These are phyloP conservation scores for Entomophthora muscae DNA, from an alignment of 371 early-diverging fungal genomes.

Conservation along the genomic window DNA sequence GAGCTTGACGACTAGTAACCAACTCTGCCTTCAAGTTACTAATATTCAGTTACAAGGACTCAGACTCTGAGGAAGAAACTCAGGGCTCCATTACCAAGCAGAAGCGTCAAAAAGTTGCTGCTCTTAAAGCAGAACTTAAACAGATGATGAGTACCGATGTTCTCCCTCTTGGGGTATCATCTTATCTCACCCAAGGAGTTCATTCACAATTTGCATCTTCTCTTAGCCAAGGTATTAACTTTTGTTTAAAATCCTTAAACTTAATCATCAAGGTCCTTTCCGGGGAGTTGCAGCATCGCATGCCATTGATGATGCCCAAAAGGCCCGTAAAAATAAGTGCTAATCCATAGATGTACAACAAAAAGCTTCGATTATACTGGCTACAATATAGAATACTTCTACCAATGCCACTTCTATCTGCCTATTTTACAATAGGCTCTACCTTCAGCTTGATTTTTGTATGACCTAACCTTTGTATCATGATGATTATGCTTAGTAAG, in stretches of 20 bases:
- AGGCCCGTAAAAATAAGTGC: neutral
- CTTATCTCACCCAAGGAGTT: neutral
- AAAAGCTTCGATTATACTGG: too few species aligned
- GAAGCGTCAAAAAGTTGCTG: neutral
- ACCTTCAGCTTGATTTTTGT: too few species aligned
- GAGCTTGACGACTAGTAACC: constrained; percentile 37
- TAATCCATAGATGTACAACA: neutral
- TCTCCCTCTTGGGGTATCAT: neutral
- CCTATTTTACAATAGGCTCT: too few species aligned
- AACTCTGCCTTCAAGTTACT: neutral
- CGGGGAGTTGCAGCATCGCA: neutral
- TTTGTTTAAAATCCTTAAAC: neutral
- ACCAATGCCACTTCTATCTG: too few species aligned
- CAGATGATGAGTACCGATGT: neutral
- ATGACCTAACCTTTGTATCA: too few species aligned
- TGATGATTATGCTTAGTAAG: too few species aligned
- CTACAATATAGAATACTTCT: too few species aligned
- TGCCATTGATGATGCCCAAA: neutral
- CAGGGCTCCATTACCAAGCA: neutral
- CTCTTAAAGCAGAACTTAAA: neutral
- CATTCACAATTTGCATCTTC: neutral
- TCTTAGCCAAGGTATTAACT: neutral
- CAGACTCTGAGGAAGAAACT: neutral
- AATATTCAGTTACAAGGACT: neutral
- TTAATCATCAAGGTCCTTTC: neutral